phyloP scores from a whole-genome alignment of 495 filamentous ascomycete species.

The Penicillium riverlandense region DNA sequence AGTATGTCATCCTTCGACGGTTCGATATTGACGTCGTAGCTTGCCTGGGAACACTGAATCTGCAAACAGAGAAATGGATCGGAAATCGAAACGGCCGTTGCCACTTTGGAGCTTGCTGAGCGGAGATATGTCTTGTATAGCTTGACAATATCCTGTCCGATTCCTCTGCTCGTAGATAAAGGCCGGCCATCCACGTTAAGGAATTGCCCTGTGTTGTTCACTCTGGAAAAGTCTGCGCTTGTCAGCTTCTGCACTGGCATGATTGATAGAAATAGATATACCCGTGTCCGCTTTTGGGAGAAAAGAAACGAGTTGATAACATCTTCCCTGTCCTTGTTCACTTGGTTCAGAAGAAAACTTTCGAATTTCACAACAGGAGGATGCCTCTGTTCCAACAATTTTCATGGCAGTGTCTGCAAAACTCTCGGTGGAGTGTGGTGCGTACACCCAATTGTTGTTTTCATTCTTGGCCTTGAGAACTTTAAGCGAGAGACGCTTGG shows the following conservation, averaged over 20 bases:
- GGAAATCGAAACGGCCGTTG: conserved; percentile 18
- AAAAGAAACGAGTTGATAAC: conserved; percentile 49
- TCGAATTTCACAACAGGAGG: conserved; percentile 44
- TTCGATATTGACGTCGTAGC: conserved; percentile 86
- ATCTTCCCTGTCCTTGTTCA: neutral
- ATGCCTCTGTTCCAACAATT: conserved; percentile 59
- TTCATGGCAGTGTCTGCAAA: conserved; percentile 63
- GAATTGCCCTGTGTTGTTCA: conserved; percentile 53
- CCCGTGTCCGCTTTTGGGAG: conserved; percentile 47
- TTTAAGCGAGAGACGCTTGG: conserved; percentile 57
- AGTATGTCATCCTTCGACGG: conserved; percentile 85
- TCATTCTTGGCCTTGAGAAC: conserved; percentile 56
- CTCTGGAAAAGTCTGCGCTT: conserved; percentile 39
- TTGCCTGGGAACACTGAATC: conserved; percentile 59
- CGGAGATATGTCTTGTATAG: conserved; percentile 53
- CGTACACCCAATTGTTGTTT: conserved; percentile 65
- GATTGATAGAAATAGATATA: conserved; percentile 7
- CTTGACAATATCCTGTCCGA: conserved; percentile 57
- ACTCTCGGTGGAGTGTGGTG: conserved; percentile 46
- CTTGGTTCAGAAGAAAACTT: conserved; percentile 13
- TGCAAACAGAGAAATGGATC: conserved; percentile 72
- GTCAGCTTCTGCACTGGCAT: conserved; percentile 3
- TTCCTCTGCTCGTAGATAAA: conserved; percentile 54
- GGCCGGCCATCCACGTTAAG: conserved; percentile 76
- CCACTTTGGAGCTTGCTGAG: conserved; percentile 19